Base-by-base conservation (phyloP, 2,329 filamentous ascomycete genomes). In the Cladosporium cucumerinum region DNA sequence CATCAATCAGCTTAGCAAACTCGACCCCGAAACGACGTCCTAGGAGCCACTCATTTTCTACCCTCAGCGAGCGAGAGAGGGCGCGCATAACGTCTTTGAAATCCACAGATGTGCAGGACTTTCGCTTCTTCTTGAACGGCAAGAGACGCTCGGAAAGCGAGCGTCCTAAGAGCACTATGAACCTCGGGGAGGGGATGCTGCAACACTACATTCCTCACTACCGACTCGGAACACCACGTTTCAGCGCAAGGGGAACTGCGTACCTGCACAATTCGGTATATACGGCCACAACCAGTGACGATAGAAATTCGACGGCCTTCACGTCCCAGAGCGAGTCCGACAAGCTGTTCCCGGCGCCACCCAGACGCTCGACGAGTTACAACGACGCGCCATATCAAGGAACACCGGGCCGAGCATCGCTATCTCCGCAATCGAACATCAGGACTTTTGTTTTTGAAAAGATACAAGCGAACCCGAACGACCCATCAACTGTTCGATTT, bases 251-350 rank as follows among this genome's bases (percentile, higher is more conserved):
- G 70, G 92, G 92, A 12, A 93, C 89, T 2, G 87, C 91, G 2
- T 85, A 92, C 67, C 82, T 97, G 68, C 88, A 91, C 67, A 90
- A 88, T 69, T 96, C 93, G n/a, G 88, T 89, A 18, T 91, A 92
- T 75, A 86, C 85, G 12, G 78, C 78, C 61, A 90, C 91, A 2
- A 89, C 77, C 58, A 79, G 87, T 6, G 91, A 94, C 61, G 91
- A 93, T 66, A 77, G 88, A 67, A 82, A 85, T 46, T 88, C 87
- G 8, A 91, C 89, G 68, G 82, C 82, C 61, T 79, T 84, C 46
- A 43, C 55, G 8, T 86, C 87, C 36, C 66, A 72, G 62, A 71
- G 72, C 57, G 74, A 76, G 43, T 75, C 73, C 59, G 76, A 79
- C 55, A 75, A 74, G 60, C 71, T 83, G 14, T 78, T 82, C 66